phyloP scores from a whole-genome alignment of 169 alveolate genomes.

The Eimeria necatrix region DNA sequence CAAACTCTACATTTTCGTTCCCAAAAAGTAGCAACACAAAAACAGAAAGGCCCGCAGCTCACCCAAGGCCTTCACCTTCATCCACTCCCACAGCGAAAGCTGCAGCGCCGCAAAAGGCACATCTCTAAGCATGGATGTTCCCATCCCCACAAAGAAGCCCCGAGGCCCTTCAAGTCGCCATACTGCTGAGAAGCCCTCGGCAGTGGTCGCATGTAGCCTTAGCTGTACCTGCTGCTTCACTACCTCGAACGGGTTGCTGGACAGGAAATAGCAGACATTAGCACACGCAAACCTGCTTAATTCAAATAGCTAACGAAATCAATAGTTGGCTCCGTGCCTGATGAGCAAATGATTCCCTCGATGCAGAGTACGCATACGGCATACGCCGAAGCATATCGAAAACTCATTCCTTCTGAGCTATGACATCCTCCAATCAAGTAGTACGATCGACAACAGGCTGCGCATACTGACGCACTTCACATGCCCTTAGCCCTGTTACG shows the following conservation, averaged over 20 bases:
- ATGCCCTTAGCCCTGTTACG: too few species aligned
- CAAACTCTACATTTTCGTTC: neutral
- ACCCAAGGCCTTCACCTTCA: slow-evolving; percentile 55
- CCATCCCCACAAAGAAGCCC: slow-evolving; percentile 92
- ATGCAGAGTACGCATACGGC: too few species aligned
- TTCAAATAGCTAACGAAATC: too few species aligned
- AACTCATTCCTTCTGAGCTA: too few species aligned
- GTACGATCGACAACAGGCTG: too few species aligned
- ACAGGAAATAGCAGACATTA: neutral
- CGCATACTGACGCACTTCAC: too few species aligned
- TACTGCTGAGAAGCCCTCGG: slow-evolving; percentile 86
- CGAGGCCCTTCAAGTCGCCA: slow-evolving; percentile 87
- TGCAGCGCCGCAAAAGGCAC: slow-evolving; percentile 95
- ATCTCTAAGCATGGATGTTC: slow-evolving; percentile 91
- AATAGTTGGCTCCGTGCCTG: too few species aligned
- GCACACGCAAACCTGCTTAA: too few species aligned
- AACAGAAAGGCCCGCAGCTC: neutral
- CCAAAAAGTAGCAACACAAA: neutral
- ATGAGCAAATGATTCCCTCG: too few species aligned
- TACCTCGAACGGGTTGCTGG: slow-evolving; percentile 95
- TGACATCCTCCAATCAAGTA: too few species aligned
- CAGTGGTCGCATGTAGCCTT: slow-evolving; percentile 87
- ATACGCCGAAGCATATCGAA: too few species aligned
- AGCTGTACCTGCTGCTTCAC: slow-evolving; percentile 94
- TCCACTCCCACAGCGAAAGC: slow-evolving; percentile 89